Evolutionary conservation across 2,329 filamentous ascomycete species (phyloP).

Genomic region (Didymella glomerata): DNA sequence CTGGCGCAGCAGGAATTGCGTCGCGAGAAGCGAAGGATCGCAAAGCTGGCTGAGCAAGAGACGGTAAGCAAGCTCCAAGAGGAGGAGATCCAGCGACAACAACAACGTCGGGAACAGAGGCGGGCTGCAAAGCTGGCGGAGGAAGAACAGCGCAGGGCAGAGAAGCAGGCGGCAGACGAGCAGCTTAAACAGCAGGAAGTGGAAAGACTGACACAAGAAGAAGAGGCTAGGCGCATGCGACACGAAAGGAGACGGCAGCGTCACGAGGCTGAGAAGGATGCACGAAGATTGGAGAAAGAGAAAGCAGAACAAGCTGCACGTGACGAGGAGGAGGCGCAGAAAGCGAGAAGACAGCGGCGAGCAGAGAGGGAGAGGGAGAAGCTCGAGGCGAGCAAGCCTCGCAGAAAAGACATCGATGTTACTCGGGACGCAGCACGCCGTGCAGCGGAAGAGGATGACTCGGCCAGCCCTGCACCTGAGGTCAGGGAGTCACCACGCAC

Average conservation of each 20-base stretch:
- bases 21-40: conserved; percentile 39
- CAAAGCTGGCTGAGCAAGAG: conserved; percentile 37
- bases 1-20: conserved; percentile 24
- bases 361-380: conserved; percentile 42
- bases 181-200: conserved; percentile 33
- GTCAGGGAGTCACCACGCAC: conserved; percentile 35
- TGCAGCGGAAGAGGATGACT: conserved; percentile 38
- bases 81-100: conserved; percentile 33
- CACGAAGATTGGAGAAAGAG: conserved; percentile 12
- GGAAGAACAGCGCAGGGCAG: conserved; percentile 36
- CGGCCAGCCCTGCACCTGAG: conserved; percentile 28
- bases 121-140: conserved; percentile 37
- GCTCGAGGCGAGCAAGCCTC: conserved; percentile 21
- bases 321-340: conserved; percentile 36
- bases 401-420: conserved; percentile 24
- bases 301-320: conserved; percentile 14
- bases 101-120: conserved; percentile 41
- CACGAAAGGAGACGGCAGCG: conserved; percentile 37
- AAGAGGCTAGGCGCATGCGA: conserved; percentile 40
- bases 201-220: conserved; percentile 32
- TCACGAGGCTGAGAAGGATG: conserved; percentile 38
- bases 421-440: conserved; percentile 42
- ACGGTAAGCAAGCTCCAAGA: conserved; percentile 29
- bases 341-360: conserved; percentile 36
- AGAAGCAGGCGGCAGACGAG: conserved; percentile 31